Evolutionary conservation across 169 alveolate species (phyloP).

Genomic region (Plasmodium gonderi): DNA sequence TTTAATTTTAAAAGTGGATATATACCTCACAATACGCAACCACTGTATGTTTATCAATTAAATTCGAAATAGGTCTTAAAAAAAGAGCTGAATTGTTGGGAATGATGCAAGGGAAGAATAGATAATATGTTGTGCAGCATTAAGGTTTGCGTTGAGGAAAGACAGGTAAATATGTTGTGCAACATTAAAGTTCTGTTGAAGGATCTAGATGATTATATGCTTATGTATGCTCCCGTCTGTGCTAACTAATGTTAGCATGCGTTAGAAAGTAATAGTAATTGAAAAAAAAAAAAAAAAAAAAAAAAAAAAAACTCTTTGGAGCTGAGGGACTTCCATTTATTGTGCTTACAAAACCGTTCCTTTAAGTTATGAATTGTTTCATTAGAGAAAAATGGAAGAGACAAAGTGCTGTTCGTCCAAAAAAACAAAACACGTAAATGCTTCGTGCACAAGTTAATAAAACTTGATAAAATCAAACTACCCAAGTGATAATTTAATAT

Average conservation of each 20-base stretch:
- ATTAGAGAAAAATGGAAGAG: slow-evolving; percentile 48
- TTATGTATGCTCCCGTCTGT: no score
- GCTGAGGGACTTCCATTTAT: no score
- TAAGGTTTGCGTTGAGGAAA: no score
- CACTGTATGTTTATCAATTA: slow-evolving; percentile 30
- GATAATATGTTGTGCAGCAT: neutral
- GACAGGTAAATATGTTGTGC: no score
- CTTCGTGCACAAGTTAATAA: slow-evolving; percentile 21
- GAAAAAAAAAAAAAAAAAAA: neutral
- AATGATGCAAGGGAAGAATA: no score
- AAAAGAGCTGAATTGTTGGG: slow-evolving; percentile 5
- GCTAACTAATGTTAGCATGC: no score
- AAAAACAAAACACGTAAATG: slow-evolving; percentile 48
- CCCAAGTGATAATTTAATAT: slow-evolving; percentile 56
- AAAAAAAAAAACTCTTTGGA: no score
- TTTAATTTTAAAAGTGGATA: neutral
- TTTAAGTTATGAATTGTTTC: slow-evolving; percentile 28
- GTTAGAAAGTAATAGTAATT: no score
- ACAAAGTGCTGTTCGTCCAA: slow-evolving; percentile 58
- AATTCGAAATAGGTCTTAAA: slow-evolving; percentile 33
- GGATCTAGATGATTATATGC: no score
- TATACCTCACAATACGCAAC: slow-evolving; percentile 67
- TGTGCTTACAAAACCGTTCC: slow-evolving; percentile 24
- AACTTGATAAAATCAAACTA: slow-evolving; percentile 49
- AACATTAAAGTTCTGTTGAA: no score